Evolutionary conservation across 331 rosid species (phyloP).

Genomic region (Rhamnella rubrinervis): DNA sequence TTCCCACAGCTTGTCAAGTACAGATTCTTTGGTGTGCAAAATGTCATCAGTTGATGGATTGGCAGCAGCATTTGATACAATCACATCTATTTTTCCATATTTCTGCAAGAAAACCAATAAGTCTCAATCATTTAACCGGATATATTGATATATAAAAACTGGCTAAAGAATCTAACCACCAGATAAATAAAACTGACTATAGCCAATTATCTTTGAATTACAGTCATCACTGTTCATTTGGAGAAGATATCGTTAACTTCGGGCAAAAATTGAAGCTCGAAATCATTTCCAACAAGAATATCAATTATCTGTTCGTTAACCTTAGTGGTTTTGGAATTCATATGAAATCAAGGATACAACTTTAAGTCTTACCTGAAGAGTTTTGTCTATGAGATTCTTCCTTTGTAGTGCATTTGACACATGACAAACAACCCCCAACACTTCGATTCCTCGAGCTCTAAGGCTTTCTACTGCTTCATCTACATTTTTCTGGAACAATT

Average conservation of each 20-base stretch:
- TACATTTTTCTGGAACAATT: constrained; percentile 71
- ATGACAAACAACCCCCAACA: constrained; percentile 73
- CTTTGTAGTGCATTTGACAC: constrained; percentile 78
- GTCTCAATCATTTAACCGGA: constrained; percentile 16
- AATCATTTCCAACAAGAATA: not conserved
- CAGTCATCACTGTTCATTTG: too few relatives aligned
- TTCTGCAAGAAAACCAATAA: constrained; percentile 51
- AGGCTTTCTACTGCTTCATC: constrained; percentile 76
- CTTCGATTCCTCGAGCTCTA: constrained; percentile 69
- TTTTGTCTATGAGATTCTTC: constrained; percentile 65
- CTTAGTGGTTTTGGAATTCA: not conserved
- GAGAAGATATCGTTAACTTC: too few relatives aligned
- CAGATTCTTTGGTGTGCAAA: constrained; percentile 59
- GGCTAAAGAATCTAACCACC: not conserved
- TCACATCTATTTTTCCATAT: constrained; percentile 83
- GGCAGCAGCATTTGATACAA: constrained; percentile 93
- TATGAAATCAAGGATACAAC: not conserved
- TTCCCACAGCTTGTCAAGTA: constrained; percentile 94
- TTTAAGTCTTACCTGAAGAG: constrained; percentile 53
- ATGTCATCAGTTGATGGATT: constrained; percentile 75
- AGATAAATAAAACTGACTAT: not conserved
- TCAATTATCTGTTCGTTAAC: not conserved
- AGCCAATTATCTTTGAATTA: not conserved
- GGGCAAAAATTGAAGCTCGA: too few relatives aligned
- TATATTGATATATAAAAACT: constrained; percentile 7